Evolutionary conservation across 2,329 filamentous ascomycete genomes (phyloP), one percentile per base, ranked within the genome.

Genomic region (Coniochaeta sp.): DNA sequence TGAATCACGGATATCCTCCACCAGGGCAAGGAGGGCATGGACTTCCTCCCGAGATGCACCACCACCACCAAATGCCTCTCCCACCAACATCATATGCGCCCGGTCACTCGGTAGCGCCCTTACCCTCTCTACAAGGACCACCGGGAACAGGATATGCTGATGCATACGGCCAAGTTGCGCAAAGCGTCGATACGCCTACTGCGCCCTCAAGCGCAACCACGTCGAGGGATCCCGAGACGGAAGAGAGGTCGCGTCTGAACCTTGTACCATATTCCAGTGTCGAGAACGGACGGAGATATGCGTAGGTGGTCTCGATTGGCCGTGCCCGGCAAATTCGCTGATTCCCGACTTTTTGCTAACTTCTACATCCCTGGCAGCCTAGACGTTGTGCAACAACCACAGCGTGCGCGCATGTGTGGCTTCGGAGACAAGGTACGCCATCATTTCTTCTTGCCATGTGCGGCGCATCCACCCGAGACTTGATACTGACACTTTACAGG

Each of bases 371-470:
- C 50, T 50, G 48, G 54, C 58, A 87, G 84, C 55, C 78, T 96
- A 49, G 76, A 85, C 58, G 89, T 96, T 54, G 84, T 89, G 58
- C 94, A 99, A 72, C 91, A 97, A 68, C 94, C 94, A 49, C 79
- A 89, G 61, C 84, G 94, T 61, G 94, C 94, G 58, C 88, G 94
- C 55, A 97, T 97, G 94, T 99, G 94, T 73, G 94, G 94, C 7
- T 99, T 97, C 72, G 94, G 94, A 56, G 94, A 99, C 74, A 99
- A 97, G 80, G 89, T 94, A 71, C 52, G 73, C 61, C 52, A 53
- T 50, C 31, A 45, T 26, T 50, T 50, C 42, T 50, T 31, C 28
- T 47, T 12, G n/a, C n/a, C 53, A 53, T 10, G 54, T 46, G 16
- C 6, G 14, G 51, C n/a, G 13, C 22, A 45, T 20, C 27, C 35